Evolutionary conservation across 257 asterid species (phyloP).

Genomic region (Striga asiatica): DNA sequence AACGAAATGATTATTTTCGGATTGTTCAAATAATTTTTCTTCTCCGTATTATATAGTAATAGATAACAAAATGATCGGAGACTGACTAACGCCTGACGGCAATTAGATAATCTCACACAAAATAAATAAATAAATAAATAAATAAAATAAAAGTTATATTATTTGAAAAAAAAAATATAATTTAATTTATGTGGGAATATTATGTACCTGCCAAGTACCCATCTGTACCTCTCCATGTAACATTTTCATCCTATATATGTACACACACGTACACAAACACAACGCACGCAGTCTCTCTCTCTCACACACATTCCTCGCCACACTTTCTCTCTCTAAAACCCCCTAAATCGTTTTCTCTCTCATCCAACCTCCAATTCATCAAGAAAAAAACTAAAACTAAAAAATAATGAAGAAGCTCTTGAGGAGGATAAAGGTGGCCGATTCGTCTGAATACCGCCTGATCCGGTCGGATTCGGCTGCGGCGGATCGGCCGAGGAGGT

Average conservation of each 20-base stretch:
- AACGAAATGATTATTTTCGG: no score
- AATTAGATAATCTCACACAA: no score
- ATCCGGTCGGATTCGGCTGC: background rate
- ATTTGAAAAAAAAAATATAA: no score
- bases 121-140: no score
- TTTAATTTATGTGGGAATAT: no score
- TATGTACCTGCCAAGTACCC: conserved; percentile 20
- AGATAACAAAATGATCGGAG: no score
- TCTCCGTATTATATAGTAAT: no score
- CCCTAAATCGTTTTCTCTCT: background rate
- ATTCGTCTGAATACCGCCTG: background rate
- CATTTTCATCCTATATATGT: conserved; percentile 4
- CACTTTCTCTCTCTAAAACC: conserved; percentile 16
- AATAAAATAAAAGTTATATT: no score
- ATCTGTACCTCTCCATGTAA: conserved; percentile 38
- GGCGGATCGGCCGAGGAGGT: background rate
- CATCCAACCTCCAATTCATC: background rate
- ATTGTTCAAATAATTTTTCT: no score
- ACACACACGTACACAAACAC: background rate
- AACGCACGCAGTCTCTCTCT: conserved; percentile 1
- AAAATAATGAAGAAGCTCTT: background rate
- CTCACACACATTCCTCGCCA: background rate
- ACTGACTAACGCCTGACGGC: no score
- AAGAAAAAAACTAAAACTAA: background rate
- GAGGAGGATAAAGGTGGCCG: background rate